Evolutionary conservation across 1,139 yeast genomes (phyloP), one percentile per base, ranked within the genome.

Genomic region (Tardiomyces digboiensis): DNA sequence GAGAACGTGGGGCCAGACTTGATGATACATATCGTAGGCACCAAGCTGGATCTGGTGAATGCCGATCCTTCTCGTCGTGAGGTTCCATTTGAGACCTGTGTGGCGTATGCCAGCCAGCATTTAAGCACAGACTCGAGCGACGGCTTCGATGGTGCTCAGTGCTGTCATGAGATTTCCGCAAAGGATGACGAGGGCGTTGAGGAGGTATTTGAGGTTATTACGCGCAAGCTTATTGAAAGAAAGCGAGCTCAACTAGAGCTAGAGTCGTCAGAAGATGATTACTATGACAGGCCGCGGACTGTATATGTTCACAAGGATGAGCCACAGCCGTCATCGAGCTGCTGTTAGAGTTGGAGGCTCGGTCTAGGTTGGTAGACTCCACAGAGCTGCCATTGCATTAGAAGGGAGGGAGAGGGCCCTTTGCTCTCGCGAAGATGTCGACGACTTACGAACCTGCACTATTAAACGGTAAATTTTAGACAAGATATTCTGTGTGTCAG

Each of bases 1-100:
- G 97, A 89, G 66, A 74, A 84, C 29, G 19, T 33, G 37, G 19
- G 19, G 43, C 87, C 87, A 52, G 89, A 83, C 55, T 91, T 91
- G 50, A 79, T 88, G 46, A 89, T 91, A 62, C 97, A 97, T 2
- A 72, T 91, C 40, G 95, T 89, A 26, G 98, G 97, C 29, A 91
- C 91, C 69, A 93, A 91, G 67, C 75, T 77, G 51, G 98, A 91
- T 67, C 70, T 91, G 43, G 67, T 62, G 21, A 54, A 52, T 38
- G 60, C 57, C 29, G 66, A 64, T 48, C 66, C 66, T 8, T 53
- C 64, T 7, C 51, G 52, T 39, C 57, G 68, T 7, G 57, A 62
- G 51, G 68, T 64, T 19, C 62, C 66, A 37, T 63, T 62, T 48
- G 67, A 62, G 46, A 54, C 59, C 8, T 64, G 67, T 43, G 63